Evolutionary conservation across 306 rosid genomes (phyloP).

Genomic region (Trifolium subterraneum): DNA sequence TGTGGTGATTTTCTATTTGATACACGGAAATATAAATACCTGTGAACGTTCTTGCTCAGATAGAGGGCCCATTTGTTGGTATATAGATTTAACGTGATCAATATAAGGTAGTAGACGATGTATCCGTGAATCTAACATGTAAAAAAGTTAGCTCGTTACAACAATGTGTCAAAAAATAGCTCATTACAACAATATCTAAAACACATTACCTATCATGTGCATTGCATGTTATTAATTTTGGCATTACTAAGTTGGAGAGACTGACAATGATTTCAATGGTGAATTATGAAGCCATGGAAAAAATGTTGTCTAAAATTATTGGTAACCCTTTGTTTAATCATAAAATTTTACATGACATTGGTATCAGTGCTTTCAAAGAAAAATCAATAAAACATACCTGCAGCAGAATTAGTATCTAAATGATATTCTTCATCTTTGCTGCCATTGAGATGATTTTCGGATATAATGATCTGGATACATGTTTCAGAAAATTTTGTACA

Average conservation of each 20-base stretch:
- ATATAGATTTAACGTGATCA: slow-evolving; percentile 65
- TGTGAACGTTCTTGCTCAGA: slow-evolving; percentile 59
- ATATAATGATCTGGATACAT: slow-evolving; percentile 58
- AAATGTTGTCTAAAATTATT: not conserved
- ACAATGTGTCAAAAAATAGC: not conserved
- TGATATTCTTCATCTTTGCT: not conserved
- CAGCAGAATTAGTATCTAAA: not conserved
- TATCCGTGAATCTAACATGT: slow-evolving; percentile 30
- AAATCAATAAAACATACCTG: slow-evolving; percentile 38
- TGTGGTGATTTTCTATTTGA: not conserved
- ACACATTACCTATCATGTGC: not conserved
- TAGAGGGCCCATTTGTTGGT: slow-evolving; percentile 66
- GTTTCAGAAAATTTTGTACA: slow-evolving; percentile 18
- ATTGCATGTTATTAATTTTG: too few relatives aligned
- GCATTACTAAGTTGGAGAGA: not conserved
- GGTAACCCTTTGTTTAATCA: not conserved
- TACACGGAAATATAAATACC: slow-evolving; percentile 46
- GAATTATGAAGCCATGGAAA: not conserved
- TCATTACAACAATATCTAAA: too few relatives aligned
- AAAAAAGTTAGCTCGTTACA: not conserved
- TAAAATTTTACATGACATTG: not conserved
- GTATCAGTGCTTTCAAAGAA: not conserved
- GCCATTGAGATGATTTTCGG: slow-evolving; percentile 49
- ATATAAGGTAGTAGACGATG: slow-evolving; percentile 70
- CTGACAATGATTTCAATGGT: not conserved